Percentiles rank a stretch among this genome's conserved stretches.
Evolutionary conservation across 1,284 basidiomycete species (phyloP).

Genomic region (Fomitiporia mediterranea): DNA sequence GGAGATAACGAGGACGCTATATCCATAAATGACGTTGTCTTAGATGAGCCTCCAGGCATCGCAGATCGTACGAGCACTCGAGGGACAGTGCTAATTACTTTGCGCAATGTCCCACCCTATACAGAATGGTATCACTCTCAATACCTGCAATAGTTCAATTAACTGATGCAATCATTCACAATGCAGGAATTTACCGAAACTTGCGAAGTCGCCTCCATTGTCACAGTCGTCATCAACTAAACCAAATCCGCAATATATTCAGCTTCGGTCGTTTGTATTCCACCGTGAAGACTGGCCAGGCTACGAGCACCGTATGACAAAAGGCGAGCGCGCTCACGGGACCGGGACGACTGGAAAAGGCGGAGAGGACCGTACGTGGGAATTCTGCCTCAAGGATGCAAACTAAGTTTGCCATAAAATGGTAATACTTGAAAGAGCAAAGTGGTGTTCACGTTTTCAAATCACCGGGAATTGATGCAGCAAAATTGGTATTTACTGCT

Average conservation of each 20-base stretch:
- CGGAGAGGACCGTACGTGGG: constrained; percentile 77
- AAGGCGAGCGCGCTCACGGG: constrained; percentile 69
- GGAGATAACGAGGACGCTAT: background rate
- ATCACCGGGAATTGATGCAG: too few species aligned
- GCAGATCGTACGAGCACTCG: constrained; percentile 24
- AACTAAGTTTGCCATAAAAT: too few species aligned
- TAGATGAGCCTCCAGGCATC: background rate
- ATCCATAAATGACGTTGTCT: constrained; percentile 24
- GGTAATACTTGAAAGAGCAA: too few species aligned
- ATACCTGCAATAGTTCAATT: constrained; percentile 9
- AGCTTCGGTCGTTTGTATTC: constrained; percentile 84
- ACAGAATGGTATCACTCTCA: constrained; percentile 65
- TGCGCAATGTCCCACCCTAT: constrained; percentile 87
- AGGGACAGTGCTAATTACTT: constrained; percentile 80
- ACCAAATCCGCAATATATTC: constrained; percentile 63
- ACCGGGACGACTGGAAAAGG: constrained; percentile 62
- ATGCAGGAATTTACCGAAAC: constrained; percentile 66
- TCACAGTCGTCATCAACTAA: constrained; percentile 39
- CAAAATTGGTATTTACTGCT: too few species aligned
- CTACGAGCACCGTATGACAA: constrained; percentile 90
- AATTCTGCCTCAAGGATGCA: constrained; percentile 52
- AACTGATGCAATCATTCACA: constrained; percentile 15
- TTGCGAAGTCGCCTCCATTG: constrained; percentile 72
- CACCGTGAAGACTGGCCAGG: constrained; percentile 69
- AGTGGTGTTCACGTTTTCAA: too few species aligned